Conservation (phyloP, 768 basidiomycete species). For the Tylopilus plumbeoviolaceoides region DNA sequence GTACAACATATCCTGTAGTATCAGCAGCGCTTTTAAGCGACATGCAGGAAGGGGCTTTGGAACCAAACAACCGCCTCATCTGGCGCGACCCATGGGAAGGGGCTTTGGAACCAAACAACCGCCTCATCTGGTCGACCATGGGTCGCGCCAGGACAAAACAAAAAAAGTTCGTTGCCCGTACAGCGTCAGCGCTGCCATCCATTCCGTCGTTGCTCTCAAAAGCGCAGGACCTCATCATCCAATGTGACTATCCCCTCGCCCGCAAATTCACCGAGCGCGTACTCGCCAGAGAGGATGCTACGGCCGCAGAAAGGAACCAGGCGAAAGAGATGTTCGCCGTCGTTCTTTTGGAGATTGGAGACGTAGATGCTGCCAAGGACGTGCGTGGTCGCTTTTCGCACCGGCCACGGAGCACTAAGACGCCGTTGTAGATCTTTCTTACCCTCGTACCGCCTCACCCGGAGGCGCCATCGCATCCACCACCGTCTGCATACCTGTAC, state of each 20-base stretch:
- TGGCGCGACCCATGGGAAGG: no score
- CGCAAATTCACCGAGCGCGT: slow-evolving; percentile 65
- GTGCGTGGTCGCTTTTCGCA: slow-evolving; percentile 36
- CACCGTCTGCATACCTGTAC: slow-evolving; percentile 80
- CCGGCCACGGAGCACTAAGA: background rate
- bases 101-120: slow-evolving; percentile 19
- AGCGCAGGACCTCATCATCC: slow-evolving; percentile 73
- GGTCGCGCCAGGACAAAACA: slow-evolving; percentile 51
- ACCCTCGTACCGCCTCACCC: slow-evolving; percentile 58
- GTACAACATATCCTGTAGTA: no score
- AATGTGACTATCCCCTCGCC: slow-evolving; percentile 84
- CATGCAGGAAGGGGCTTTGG: background rate
- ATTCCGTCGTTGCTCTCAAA: slow-evolving; percentile 63
- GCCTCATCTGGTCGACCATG: slow-evolving; percentile 36
- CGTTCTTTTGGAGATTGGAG: slow-evolving; percentile 72
- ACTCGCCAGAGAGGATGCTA: slow-evolving; percentile 49
- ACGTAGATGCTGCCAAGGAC: slow-evolving; percentile 66
- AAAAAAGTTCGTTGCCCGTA: slow-evolving; percentile 16
- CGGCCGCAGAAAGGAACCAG: slow-evolving; percentile 48
- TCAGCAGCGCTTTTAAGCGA: no score
- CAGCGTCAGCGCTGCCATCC: slow-evolving; percentile 34
- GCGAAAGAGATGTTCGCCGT: slow-evolving; percentile 82
- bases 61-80: slow-evolving; percentile 18
- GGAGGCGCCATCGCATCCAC: slow-evolving; percentile 54
- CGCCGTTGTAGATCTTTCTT: slow-evolving; percentile 51